Conservation (phyloP, 148 eudicot species). For the Hydrangea macrophylla region DNA sequence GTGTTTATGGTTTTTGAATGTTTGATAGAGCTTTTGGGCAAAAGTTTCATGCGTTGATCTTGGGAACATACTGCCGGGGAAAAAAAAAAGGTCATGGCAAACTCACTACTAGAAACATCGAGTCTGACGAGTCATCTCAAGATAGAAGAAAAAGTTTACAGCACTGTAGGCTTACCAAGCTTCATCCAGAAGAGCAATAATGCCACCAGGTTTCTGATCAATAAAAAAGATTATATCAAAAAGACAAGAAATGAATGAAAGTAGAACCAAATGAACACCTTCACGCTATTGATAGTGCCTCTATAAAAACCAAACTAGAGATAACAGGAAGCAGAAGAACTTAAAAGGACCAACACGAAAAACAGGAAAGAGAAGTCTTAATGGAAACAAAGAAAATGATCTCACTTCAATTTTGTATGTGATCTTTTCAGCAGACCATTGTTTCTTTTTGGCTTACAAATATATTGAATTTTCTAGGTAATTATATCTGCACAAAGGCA, state of each 20-base stretch:
- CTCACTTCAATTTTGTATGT: background rate
- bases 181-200: slow-evolving; percentile 95
- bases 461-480: background rate
- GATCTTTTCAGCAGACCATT: background rate
- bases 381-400: background rate
- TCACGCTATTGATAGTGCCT: background rate
- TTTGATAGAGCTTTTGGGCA: slow-evolving; percentile 91
- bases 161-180: slow-evolving; percentile 75
- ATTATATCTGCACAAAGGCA: background rate
- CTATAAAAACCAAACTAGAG: background rate
- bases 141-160: slow-evolving; percentile 5
- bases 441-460: background rate
- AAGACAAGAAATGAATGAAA: background rate
- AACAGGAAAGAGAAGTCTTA: no score
- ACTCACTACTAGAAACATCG: slow-evolving; percentile 18
- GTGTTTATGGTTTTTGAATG: slow-evolving; percentile 78
- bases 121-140: background rate
- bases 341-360: background rate
- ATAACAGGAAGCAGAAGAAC: background rate
- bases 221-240: slow-evolving; percentile 6
- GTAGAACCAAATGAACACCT: background rate
- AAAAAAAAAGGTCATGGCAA: background rate
- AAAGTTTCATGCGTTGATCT: slow-evolving; percentile 97
- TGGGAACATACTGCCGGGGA: slow-evolving; percentile 97
- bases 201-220: slow-evolving; percentile 98